Conservation (phyloP, 345 rosid genomes). For the Bretschneidera sinensis region DNA sequence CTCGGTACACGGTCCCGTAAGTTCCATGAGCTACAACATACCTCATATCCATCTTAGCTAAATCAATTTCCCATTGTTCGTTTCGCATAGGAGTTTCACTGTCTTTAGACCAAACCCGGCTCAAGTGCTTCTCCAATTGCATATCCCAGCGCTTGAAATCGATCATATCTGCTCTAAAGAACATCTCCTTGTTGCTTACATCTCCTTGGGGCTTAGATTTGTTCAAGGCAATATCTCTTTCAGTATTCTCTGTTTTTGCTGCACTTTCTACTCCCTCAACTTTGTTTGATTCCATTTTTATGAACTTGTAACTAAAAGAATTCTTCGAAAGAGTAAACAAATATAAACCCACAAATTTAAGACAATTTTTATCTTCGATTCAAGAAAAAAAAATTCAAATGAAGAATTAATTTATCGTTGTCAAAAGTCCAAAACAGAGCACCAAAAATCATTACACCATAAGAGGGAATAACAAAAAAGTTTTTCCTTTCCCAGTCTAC, state of each 20-base stretch:
- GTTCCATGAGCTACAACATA: constrained; percentile 68
- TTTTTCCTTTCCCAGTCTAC: no score
- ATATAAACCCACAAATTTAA: no score
- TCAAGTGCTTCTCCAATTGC: constrained; percentile 72
- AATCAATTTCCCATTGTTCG: constrained; percentile 86
- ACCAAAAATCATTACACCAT: no score
- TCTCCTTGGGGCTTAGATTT: constrained; percentile 21
- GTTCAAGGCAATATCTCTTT: not conserved
- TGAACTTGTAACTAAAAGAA: not conserved
- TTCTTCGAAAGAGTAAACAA: not conserved
- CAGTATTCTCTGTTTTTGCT: not conserved
- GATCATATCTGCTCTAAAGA: constrained; percentile 63
- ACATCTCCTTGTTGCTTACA: constrained; percentile 45
- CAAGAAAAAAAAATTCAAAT: no score
- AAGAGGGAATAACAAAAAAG: no score
- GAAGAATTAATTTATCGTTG: no score
- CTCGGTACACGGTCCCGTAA: constrained; percentile 71
- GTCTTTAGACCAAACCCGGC: constrained; percentile 59
- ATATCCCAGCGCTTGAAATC: constrained; percentile 83
- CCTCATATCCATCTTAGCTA: constrained; percentile 56
- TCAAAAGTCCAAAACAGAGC: no score
- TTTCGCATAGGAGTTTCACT: constrained; percentile 24
- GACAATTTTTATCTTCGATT: no score
- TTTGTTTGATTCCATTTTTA: not conserved
- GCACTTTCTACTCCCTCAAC: not conserved